These are phyloP conservation scores for Dipodascus geniculatus DNA, from an alignment of 805 yeast species.

Conservation along the genomic window DNA sequence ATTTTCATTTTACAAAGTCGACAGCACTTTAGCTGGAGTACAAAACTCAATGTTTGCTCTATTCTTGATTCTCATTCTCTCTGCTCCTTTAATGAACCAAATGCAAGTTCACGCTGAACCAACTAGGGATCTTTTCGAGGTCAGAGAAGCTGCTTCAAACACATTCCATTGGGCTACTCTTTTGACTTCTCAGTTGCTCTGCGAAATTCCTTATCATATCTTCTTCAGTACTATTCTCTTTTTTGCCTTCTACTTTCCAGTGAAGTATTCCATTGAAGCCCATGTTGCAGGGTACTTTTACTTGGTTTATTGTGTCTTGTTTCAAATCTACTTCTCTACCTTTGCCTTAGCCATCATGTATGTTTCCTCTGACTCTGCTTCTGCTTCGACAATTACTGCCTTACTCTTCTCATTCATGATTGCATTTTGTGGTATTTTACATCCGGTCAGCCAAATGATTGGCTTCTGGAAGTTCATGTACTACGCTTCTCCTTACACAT, in stretches of 20 bases:
- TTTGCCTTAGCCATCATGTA: constrained; percentile 46
- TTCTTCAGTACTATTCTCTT: constrained; percentile 39
- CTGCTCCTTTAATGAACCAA: constrained; percentile 52
- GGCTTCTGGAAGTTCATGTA: constrained; percentile 82
- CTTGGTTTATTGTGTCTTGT: constrained; percentile 37
- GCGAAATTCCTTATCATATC: constrained; percentile 51
- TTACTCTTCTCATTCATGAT: constrained; percentile 46
- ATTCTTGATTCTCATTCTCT: constrained; percentile 45
- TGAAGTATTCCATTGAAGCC: constrained; percentile 32
- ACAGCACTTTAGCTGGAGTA: constrained; percentile 39
- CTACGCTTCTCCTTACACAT: constrained; percentile 59
- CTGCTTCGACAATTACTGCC: constrained; percentile 51
- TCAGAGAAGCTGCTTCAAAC: constrained; percentile 57
- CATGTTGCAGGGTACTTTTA: constrained; percentile 39
- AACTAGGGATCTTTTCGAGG: constrained; percentile 54
- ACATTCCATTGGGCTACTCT: constrained; percentile 63
- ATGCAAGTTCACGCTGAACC: constrained; percentile 46
- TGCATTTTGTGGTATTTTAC: constrained; percentile 61
- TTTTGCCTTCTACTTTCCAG: constrained; percentile 42
- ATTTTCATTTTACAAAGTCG: constrained; percentile 54
- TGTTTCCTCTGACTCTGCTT: constrained; percentile 51
- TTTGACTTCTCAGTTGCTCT: constrained; percentile 39
- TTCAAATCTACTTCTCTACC: constrained; percentile 39
- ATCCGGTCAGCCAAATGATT: constrained; percentile 47
- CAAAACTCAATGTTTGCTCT: constrained; percentile 49